Percentiles rank a stretch among this genome's conserved stretches.
These are phyloP conservation scores for Eimeria necatrix DNA, from an alignment of 169 alveolate genomes.

Conservation along the genomic window DNA sequence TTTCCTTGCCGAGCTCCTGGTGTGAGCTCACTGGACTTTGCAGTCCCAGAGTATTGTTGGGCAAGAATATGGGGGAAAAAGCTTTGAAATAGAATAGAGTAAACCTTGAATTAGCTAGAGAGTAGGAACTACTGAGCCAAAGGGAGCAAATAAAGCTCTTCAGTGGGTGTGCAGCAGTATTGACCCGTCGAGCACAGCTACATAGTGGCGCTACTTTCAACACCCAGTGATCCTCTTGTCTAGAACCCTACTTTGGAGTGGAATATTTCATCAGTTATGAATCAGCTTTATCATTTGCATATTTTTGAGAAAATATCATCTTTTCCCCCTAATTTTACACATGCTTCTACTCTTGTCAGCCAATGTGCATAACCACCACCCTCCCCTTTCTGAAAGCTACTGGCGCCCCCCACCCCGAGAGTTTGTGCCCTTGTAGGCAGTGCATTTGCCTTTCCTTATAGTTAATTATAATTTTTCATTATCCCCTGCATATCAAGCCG, in stretches of 20 bases:
- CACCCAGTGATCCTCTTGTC: background rate
- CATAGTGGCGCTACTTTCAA: background rate
- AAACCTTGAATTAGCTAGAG: background rate
- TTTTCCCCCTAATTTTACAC: background rate
- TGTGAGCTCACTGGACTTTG: no score
- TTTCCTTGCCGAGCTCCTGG: no score
- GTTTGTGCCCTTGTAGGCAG: background rate
- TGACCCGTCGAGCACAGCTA: constrained; percentile 49
- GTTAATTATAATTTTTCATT: background rate
- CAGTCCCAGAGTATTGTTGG: no score
- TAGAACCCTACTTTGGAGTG: background rate
- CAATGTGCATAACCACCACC: constrained; percentile 30
- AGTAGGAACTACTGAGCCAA: background rate
- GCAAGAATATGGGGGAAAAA: background rate
- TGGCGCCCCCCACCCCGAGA: constrained; percentile 3
- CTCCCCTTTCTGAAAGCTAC: constrained; percentile 16
- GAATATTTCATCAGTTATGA: background rate
- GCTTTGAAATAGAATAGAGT: background rate
- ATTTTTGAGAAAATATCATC: background rate
- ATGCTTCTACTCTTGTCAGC: background rate
- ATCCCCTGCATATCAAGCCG: background rate
- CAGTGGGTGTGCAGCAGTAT: background rate
- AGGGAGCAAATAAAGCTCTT: background rate
- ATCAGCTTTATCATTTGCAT: background rate
- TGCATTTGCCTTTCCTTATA: background rate